Conservation (phyloP, 257 asterid species). For the Fraxinus pennsylvanica region DNA sequence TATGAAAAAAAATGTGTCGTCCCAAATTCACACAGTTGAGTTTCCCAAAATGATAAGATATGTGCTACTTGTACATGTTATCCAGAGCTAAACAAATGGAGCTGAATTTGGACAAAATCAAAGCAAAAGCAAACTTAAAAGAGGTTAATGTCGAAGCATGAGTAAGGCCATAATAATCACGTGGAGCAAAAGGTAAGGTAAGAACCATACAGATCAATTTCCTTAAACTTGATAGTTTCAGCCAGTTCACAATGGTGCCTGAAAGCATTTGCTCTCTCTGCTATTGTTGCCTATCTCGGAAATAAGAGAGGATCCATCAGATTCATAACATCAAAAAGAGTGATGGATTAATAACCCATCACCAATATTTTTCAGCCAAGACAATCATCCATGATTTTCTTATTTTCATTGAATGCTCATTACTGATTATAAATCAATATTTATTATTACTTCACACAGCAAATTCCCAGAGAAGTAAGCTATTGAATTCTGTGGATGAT, state of each 20-base stretch:
- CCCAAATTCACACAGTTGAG: neutral
- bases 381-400: neutral
- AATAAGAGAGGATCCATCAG: slow-evolving; percentile 21
- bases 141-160: neutral
- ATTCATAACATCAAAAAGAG: slow-evolving; percentile 13
- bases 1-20: neutral
- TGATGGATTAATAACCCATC: neutral
- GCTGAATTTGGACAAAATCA: neutral
- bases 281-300: slow-evolving; percentile 74
- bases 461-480: neutral
- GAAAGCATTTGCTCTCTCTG: slow-evolving; percentile 89
- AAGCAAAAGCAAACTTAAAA: neutral
- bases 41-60: neutral
- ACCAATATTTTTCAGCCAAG: too few relatives aligned
- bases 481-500: neutral
- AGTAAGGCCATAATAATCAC: slow-evolving; percentile 17
- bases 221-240: slow-evolving; percentile 92
- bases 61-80: neutral
- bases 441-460: neutral
- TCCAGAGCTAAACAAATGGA: neutral
- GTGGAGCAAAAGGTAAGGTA: slow-evolving; percentile 13
- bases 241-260: slow-evolving; percentile 82
- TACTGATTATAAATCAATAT: neutral
- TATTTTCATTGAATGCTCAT: neutral
- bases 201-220: slow-evolving; percentile 84